Conservation (phyloP, 2,329 filamentous ascomycete genomes). For the Botryotinia convoluta region DNA sequence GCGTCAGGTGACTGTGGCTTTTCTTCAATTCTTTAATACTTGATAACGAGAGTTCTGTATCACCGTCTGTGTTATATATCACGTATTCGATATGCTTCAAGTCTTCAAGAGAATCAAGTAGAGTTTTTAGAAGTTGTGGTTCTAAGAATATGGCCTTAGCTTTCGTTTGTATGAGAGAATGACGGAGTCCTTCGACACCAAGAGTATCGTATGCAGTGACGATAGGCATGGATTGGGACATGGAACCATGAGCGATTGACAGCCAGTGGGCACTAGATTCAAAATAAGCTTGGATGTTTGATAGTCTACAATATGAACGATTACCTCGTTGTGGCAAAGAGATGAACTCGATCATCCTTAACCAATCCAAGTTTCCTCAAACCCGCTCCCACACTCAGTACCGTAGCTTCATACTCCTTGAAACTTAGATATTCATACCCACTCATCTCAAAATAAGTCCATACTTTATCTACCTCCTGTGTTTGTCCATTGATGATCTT, state of each 20-base stretch:
- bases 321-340: slow-evolving; percentile 68
- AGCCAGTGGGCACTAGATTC: slow-evolving; percentile 63
- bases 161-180: slow-evolving; percentile 79
- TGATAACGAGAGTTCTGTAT: slow-evolving; percentile 46
- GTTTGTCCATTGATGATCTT: slow-evolving; percentile 81
- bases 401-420: slow-evolving; percentile 71
- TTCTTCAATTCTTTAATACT: slow-evolving; percentile 52
- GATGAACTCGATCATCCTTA: slow-evolving; percentile 69
- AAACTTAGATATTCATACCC: slow-evolving; percentile 75
- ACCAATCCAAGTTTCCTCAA: slow-evolving; percentile 70
- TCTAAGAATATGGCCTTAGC: slow-evolving; percentile 85
- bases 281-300: background rate
- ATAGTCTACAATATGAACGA: too few species aligned
- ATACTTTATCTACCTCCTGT: slow-evolving; percentile 79
- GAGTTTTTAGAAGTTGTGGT: slow-evolving; percentile 67
- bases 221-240: slow-evolving; percentile 84
- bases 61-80: slow-evolving; percentile 59
- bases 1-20: slow-evolving; percentile 53
- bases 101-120: slow-evolving; percentile 54
- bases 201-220: slow-evolving; percentile 95
- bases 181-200: slow-evolving; percentile 77
- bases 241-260: slow-evolving; percentile 71
- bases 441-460: slow-evolving; percentile 84
- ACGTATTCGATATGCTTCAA: slow-evolving; percentile 56
- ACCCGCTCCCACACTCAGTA: slow-evolving; percentile 65